Evolutionary conservation across 257 asterid species (phyloP), one percentile per base, ranked within the genome.

Genomic region (Osmanthus fragrans): DNA sequence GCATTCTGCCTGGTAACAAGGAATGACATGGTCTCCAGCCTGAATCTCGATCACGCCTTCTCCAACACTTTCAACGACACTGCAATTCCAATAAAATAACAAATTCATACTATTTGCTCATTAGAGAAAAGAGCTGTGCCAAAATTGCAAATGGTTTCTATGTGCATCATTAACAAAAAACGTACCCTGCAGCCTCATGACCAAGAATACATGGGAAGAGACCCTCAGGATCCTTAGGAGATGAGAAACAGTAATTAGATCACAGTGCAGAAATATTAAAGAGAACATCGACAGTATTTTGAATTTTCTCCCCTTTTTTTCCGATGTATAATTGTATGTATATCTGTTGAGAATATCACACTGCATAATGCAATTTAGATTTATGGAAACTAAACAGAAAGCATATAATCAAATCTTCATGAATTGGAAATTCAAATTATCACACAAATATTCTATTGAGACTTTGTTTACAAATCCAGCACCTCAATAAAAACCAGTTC

Each of bases 1-100:
- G 85, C 99, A 96, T 84, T 93, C 99, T 37, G 99, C 99, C 89
- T 96, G 98, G 87, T 96, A 96, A 73, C 99, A 96, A 69, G 99
- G 99, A 86, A 96, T 96, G 64, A 96, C 99, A 80, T 90, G 99
- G 84, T 96, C 99, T 21, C 98, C 99, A 7, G 94, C 89, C 81
- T 90, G 88, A 82, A 92, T 97, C 40, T 90, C 96, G 54, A 96
- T 87, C 76, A 96, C 99, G 67, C 99, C 98, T 83, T 92, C 97
- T 27, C 99, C 99, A 75, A 93, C 97, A 81, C 99, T 81, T 73
- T 81, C 79, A 29, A 81, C 84, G 30, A 81, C 75, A 36, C 87
- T 83, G 84, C 32, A 70, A 45, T 15, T 25, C 36, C 73, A 70
- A 30, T 15, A 64, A 21, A 66, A 40, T 40, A 64, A 47, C 1